These are phyloP conservation scores for Moniliophthora roreri DNA, from an alignment of 1,284 basidiomycete species.

Conservation along the genomic window DNA sequence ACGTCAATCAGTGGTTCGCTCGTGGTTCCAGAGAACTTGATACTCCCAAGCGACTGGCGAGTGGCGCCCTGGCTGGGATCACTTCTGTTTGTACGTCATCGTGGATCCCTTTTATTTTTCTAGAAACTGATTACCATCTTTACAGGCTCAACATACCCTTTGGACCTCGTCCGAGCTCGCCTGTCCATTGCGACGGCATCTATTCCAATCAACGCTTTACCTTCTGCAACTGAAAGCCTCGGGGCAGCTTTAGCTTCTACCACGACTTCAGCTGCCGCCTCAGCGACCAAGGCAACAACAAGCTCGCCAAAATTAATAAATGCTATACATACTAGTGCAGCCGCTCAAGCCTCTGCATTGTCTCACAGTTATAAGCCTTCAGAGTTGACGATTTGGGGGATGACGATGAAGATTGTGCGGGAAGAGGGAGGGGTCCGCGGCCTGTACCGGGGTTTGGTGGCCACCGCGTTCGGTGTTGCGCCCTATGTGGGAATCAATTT, in stretches of 20 bases:
- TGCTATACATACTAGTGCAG: constrained; percentile 54
- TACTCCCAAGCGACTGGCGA: constrained; percentile 77
- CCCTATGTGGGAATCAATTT: constrained; percentile 92
- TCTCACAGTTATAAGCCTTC: constrained; percentile 39
- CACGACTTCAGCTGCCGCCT: constrained; percentile 13
- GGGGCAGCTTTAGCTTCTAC: neutral
- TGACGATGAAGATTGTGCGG: constrained; percentile 86
- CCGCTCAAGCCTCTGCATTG: constrained; percentile 23
- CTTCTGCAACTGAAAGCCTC: constrained; percentile 9
- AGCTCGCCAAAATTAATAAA: constrained; percentile 41
- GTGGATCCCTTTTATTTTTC: constrained; percentile 11
- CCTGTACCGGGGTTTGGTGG: constrained; percentile 84
- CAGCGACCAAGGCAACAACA: constrained; percentile 19
- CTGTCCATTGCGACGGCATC: constrained; percentile 90
- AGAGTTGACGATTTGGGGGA: constrained; percentile 81
- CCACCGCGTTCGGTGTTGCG: constrained; percentile 90
- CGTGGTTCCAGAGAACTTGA: constrained; percentile 75
- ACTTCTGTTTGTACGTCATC: constrained; percentile 76
- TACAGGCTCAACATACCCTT: constrained; percentile 89
- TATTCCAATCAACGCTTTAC: constrained; percentile 37
- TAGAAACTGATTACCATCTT: no score
- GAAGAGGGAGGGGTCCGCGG: constrained; percentile 90
- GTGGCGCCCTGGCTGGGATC: constrained; percentile 89
- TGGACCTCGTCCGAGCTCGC: constrained; percentile 91
- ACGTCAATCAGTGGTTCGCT: constrained; percentile 60